Evolutionary conservation across 2,329 filamentous ascomycete species (phyloP).

Genomic region (Chalaropsis thielavioides): DNA sequence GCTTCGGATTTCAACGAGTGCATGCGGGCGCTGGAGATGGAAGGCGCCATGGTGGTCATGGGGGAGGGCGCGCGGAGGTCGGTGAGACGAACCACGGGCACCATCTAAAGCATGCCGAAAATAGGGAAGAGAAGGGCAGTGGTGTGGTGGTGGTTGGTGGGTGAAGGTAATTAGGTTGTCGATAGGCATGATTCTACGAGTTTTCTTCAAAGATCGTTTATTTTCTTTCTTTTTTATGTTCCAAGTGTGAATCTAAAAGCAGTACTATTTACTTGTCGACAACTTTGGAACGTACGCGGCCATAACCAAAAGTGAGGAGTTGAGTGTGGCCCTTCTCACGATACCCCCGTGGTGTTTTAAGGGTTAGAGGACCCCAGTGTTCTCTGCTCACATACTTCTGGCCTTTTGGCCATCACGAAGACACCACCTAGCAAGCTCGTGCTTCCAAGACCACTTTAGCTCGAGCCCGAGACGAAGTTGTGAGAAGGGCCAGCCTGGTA

Average conservation of each 20-base stretch:
- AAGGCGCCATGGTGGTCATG: constrained; percentile 63
- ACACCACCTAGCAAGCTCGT: neutral
- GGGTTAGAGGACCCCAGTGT: neutral
- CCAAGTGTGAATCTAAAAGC: neutral
- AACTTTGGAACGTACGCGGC: neutral
- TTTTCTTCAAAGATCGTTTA: neutral
- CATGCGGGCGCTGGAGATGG: constrained; percentile 65
- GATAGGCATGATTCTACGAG: neutral
- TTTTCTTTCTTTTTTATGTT: neutral
- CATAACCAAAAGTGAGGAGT: too few relatives aligned
- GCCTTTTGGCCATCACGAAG: neutral
- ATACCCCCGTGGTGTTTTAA: neutral
- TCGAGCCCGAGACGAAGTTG: neutral
- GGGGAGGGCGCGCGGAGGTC: constrained; percentile 76
- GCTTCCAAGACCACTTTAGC: neutral
- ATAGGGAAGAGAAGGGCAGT: neutral
- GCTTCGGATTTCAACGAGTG: constrained; percentile 69
- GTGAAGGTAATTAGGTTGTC: neutral
- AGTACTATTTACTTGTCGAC: neutral
- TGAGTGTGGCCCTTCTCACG: neutral
- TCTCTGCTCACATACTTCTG: neutral
- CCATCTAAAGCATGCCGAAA: neutral
- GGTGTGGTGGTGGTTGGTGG: neutral
- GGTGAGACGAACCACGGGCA: constrained; percentile 30
- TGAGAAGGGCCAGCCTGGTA: neutral